Conservation (phyloP, 2,329 filamentous ascomycete genomes). For the Phialocephala subalpina region DNA sequence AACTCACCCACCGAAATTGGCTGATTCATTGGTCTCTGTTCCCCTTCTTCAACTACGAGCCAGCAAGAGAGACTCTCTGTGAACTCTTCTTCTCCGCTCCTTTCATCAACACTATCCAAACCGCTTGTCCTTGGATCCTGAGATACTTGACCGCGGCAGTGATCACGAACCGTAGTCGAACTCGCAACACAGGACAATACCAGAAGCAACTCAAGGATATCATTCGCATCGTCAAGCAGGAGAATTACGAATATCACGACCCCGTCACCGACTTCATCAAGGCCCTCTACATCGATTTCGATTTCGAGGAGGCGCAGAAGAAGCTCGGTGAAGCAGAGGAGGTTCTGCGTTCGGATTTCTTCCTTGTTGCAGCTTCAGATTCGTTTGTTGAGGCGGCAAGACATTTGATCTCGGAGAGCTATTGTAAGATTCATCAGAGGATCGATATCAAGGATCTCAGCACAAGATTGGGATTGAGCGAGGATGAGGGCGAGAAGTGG, state of each 20-base stretch:
- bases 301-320: constrained; percentile 95
- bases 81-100: constrained; percentile 97
- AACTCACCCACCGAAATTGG: constrained; percentile 96
- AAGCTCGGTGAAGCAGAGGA: constrained; percentile 88
- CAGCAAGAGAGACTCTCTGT: constrained; percentile 87
- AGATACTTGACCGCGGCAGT: constrained; percentile 94
- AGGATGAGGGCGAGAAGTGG: constrained; percentile 99
- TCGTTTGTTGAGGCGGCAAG: constrained; percentile 92
- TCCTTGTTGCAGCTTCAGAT: constrained; percentile 85
- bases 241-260: constrained; percentile 96
- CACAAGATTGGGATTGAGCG: constrained; percentile 86
- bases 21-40: constrained; percentile 98
- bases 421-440: constrained; percentile 99
- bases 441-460: constrained; percentile 99
- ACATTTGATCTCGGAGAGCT: constrained; percentile 97
- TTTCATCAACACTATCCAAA: constrained; percentile 99
- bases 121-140: constrained; percentile 94
- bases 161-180: constrained; percentile 87
- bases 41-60: constrained; percentile 98
- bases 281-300: constrained; percentile 93
- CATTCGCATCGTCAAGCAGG: constrained; percentile 93
- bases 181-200: constrained; percentile 83
- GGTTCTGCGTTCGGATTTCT: constrained; percentile 93
- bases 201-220: constrained; percentile 99
- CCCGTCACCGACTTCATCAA: constrained; percentile 96